Evolutionary conservation across 495 filamentous ascomycete genomes (phyloP), one percentile per base, ranked within the genome.

Genomic region (Lasiosphaeria ovina): DNA sequence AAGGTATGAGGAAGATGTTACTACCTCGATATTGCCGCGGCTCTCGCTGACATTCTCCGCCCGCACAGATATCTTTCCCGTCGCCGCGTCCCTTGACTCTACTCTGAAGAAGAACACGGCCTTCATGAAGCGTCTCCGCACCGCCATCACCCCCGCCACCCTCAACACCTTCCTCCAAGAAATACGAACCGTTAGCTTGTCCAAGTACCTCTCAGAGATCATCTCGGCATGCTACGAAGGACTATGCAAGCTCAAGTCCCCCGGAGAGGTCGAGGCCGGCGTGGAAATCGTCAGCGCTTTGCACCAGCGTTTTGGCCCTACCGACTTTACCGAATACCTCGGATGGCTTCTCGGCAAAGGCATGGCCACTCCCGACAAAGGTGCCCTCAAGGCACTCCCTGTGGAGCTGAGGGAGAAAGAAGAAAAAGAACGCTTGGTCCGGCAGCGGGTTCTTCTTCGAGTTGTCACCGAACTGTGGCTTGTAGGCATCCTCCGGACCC

Each of bases 61-160:
- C 50, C 54, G 31, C 57, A 7, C 71, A 97, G 93, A 89, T 78
- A 75, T 95, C 36, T 95, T 96, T 71, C 81, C 85, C 38, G 85
- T 93, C 60, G 84, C 81, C 72, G 81, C 83, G 58, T 90, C 91
- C 33, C 87, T 99, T 62, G 95, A 99, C 73, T 96, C 95, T 16
- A 93, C 93, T 35, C 82, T 99, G 66, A 98, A 97, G 80, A 99
- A 98, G 76, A 99, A 99, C 69, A 99, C 94, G 11, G 93, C 93
- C 59, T 97, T 98, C 74, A 99, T 99, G 72, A 97, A 97, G 74
- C 89, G 95, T 55, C 81, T 98, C 38, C 90, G 94, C 40, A 97
- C 94, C 34, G 90, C 92, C 45, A 87, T 98, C 61, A 92, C 85
- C 59, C 78, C 89, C 52, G 81, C 90, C 53, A 87, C 89, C 49